Conservation (phyloP, 2,329 filamentous ascomycete genomes). For the Neonectria punicea region DNA sequence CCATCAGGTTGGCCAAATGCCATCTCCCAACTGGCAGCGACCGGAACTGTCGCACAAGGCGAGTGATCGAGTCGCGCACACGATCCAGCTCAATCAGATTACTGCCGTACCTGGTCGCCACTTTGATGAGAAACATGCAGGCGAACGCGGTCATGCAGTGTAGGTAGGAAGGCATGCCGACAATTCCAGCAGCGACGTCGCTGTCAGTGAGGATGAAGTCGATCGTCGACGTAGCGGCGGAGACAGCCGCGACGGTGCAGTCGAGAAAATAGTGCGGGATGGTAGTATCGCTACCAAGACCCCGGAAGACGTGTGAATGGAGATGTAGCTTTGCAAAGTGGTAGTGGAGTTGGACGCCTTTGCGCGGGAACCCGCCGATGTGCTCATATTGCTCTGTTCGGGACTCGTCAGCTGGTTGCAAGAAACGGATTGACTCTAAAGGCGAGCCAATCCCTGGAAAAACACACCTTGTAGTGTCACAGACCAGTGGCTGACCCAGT, state of each 20-base stretch:
- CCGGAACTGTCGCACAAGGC: slow-evolving; percentile 53
- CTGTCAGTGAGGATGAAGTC: slow-evolving; percentile 53
- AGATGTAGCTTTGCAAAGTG: slow-evolving; percentile 53
- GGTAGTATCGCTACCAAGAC: slow-evolving; percentile 42
- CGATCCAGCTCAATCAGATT: slow-evolving; percentile 50
- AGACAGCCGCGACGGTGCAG: slow-evolving; percentile 39
- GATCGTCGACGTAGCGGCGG: slow-evolving; percentile 53
- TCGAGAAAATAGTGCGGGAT: slow-evolving; percentile 45
- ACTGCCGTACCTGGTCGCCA: slow-evolving; percentile 53
- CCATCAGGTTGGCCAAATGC: slow-evolving; percentile 59
- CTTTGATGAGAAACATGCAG: slow-evolving; percentile 59
- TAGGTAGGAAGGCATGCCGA: slow-evolving; percentile 59
- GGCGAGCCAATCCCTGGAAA: background rate
- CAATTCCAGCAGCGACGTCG: slow-evolving; percentile 50
- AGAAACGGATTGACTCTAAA: background rate
- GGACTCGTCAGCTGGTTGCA: background rate
- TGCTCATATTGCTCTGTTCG: slow-evolving; percentile 46
- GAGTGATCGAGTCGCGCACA: slow-evolving; percentile 51
- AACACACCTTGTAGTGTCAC: slow-evolving; percentile 43
- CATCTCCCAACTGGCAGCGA: slow-evolving; percentile 54
- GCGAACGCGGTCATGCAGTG: slow-evolving; percentile 63
- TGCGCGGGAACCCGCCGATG: slow-evolving; percentile 50
- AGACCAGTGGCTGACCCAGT: slow-evolving; percentile 52
- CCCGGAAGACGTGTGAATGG: slow-evolving; percentile 52
- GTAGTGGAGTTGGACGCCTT: slow-evolving; percentile 51